Evolutionary conservation across 1,284 basidiomycete genomes (phyloP), one percentile per base, ranked within the genome.

Genomic region (Cystobasidium sp.): DNA sequence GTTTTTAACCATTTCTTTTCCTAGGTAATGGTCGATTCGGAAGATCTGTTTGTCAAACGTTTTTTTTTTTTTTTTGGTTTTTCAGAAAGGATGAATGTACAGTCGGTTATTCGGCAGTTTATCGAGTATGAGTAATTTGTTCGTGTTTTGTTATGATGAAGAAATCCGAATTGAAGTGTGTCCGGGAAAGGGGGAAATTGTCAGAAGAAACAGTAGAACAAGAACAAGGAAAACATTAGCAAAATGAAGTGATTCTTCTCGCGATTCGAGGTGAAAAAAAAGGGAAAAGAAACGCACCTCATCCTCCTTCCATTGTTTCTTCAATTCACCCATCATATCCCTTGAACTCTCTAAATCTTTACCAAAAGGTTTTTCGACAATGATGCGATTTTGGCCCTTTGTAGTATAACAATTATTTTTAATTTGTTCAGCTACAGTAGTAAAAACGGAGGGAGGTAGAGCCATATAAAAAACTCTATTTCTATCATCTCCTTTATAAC

Each of bases 1-100:
- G 83, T 97, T 97, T 87, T 97, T 97, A 82, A 97, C 92, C 94
- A 97, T 97, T 86, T 97, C 94, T 85, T 97, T 97, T 76, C 94
- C 94, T 71, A 97, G 90, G 83, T 97, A 97, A 82, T 97, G 94
- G 84, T 97, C 94, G 82, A 97, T 97, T 76, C 94, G 91, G 88
- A 92, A 97, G 9, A 94, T 97, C 86, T 81, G 31, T n/a, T n/a
- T n/a, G n/a, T n/a, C n/a, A n/a, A n/a, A n/a, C n/a, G 31, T 31
- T 31, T 31, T 31, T 31, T 31, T 31, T 31, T 31, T 31, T 31
- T 31, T 31, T 31, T n/a, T n/a, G n/a, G 31, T 31, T 31, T 2
- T 2, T 5, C 31, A 31, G 31, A 31, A 31, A 31, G 31, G 31
- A 31, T 31, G 31, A 31, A 31, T 31, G 31, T n/a, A 31, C 31